Evolutionary conservation across 495 filamentous ascomycete genomes (phyloP).

Genomic region (Podospora pseudocomata): DNA sequence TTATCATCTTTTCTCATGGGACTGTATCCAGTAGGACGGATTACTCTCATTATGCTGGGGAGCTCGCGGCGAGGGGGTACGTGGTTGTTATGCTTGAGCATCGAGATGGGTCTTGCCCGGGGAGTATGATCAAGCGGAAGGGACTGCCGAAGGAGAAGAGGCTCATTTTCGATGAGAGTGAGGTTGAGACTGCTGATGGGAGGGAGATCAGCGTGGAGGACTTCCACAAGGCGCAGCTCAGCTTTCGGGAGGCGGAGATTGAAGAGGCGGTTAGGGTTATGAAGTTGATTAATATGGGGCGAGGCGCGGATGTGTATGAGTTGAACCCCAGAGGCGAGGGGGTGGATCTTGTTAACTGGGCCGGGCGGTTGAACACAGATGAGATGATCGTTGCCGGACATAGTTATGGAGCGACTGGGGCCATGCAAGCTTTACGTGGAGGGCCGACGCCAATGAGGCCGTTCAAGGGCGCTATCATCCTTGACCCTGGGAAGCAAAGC

Average conservation of each 20-base stretch:
- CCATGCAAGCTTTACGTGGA: constrained; percentile 46
- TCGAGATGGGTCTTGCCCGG: constrained; percentile 52
- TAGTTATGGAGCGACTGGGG: constrained; percentile 52
- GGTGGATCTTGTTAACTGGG: constrained; percentile 30
- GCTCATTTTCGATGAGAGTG: constrained; percentile 30
- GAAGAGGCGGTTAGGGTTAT: constrained; percentile 47
- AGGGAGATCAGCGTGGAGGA: constrained; percentile 27
- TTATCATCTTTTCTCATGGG: constrained; percentile 54
- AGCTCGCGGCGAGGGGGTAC: constrained; percentile 50
- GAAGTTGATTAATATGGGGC: constrained; percentile 40
- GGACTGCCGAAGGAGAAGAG: constrained; percentile 26
- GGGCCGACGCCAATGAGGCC: constrained; percentile 36
- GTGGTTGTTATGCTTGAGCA: constrained; percentile 53
- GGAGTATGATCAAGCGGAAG: constrained; percentile 36
- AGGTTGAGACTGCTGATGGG: constrained; percentile 29
- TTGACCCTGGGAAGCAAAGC: constrained; percentile 52
- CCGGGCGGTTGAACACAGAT: constrained; percentile 36
- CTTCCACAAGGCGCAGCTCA: constrained; percentile 47
- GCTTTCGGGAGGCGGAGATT: constrained; percentile 53
- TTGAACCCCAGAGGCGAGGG: constrained; percentile 36
- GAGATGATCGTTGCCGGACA: constrained; percentile 49
- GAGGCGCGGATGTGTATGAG: constrained; percentile 34
- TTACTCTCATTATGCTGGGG: constrained; percentile 53
- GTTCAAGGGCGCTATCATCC: constrained; percentile 43
- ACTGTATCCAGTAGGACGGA: constrained; percentile 49